These are phyloP conservation scores for Luffa aegyptiaca DNA, from an alignment of 306 rosid genomes.

Conservation along the genomic window DNA sequence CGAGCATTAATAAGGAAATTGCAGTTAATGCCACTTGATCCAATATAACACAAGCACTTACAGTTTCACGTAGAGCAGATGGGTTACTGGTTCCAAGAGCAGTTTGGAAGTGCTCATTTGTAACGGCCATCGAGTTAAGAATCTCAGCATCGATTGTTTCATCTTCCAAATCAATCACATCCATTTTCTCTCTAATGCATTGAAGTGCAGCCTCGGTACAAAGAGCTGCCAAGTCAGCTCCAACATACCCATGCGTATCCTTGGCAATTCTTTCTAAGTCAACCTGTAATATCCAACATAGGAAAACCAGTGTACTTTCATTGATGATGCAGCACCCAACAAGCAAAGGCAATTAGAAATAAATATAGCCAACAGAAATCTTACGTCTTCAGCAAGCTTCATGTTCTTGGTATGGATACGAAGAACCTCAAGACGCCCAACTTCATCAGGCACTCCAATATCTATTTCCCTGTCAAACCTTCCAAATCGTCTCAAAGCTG, in stretches of 20 bases:
- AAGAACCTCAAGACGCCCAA: conserved; percentile 61
- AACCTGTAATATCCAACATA: conserved; percentile 27
- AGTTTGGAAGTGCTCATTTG: conserved; percentile 61
- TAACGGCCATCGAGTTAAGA: conserved; percentile 47
- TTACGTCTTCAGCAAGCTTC: conserved; percentile 67
- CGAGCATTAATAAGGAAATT: background rate
- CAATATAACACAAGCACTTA: conserved; percentile 14
- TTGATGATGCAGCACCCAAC: background rate
- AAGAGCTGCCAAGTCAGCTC: conserved; percentile 67
- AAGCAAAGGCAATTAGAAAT: background rate
- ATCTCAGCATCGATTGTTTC: conserved; percentile 59
- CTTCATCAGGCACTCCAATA: conserved; percentile 63
- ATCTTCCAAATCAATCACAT: conserved; percentile 55
- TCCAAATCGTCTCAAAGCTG: conserved; percentile 62
- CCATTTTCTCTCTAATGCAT: conserved; percentile 71
- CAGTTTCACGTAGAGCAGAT: conserved; percentile 63
- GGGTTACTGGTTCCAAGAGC: conserved; percentile 72
- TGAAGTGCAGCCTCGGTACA: conserved; percentile 68
- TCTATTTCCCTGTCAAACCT: conserved; percentile 64
- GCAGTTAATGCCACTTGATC: background rate
- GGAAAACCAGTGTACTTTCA: background rate
- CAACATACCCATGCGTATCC: conserved; percentile 63
- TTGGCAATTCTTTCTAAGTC: conserved; percentile 45
- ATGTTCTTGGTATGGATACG: conserved; percentile 63
- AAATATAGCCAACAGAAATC: background rate